Evolutionary conservation across 2,329 filamentous ascomycete genomes (phyloP), one percentile per base, ranked within the genome.

Genomic region (Xylaria sp.): DNA sequence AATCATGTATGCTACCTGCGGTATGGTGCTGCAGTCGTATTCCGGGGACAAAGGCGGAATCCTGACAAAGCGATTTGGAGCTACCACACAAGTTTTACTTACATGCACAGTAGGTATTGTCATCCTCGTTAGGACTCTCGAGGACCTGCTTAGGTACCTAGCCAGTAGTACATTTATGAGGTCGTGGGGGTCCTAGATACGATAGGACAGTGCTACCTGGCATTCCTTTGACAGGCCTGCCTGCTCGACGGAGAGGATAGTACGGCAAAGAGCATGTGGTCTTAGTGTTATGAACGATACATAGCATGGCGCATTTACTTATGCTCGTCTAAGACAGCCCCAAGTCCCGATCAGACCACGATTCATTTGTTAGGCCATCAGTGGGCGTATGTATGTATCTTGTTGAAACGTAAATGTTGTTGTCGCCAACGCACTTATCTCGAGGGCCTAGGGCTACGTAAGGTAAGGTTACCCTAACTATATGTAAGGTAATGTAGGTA

Each of bases 281-380:
- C 57, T 68, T 42, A 60, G 56, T 42, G 21, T 36, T 55, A 32
- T 36, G 58, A n/a, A 8, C 34, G 48, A 17, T n/a, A n/a, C n/a
- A n/a, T 61, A 55, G 50, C 34, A 62, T 45, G 48, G 42, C 60
- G 55, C 19, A 4, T 27, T 55, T 34, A 24, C 42, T 56, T 39
- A 39, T 60, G 56, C 8, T 32, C 39, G n/a, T 60, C 55, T 47
- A 47, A 54, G 59, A 67, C 59, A 54, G 17, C 17, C 32, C 56
- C 57, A 27, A 66, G 64, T 56, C 21, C 4, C 39, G 30, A 50
- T 61, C 63, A 61, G 56, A 39, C 53, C 39, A 65, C 50, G 50
- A 34, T 56, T 21, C 39, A 47, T 47, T 34, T 51, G 5, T 12
- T 27, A 36, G 50, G 34, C 50, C 39, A 59, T 36, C 24, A 39